Conservation (phyloP, 768 basidiomycete genomes). For the Leccinellum albellum region DNA sequence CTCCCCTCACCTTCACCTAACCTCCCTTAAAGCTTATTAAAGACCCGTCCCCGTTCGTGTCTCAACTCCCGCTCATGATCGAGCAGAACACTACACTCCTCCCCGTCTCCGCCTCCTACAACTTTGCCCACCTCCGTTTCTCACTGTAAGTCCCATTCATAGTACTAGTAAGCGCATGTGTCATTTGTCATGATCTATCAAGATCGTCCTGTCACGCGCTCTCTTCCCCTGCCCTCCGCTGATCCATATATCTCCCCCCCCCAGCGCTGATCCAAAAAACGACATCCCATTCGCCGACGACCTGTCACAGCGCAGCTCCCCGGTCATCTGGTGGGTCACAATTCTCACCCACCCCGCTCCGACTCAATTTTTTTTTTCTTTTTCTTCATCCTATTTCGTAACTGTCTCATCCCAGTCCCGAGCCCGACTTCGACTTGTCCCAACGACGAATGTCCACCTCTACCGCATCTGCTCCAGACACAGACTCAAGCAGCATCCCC, state of each 20-base stretch:
- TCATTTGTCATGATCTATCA: slow-evolving; percentile 31
- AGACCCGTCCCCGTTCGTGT: neutral
- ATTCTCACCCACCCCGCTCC: slow-evolving; percentile 13
- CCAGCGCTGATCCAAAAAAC: slow-evolving; percentile 40
- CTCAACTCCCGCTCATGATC: slow-evolving; percentile 44
- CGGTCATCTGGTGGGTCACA: slow-evolving; percentile 43
- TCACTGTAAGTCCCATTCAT: slow-evolving; percentile 47
- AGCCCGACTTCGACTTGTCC: slow-evolving; percentile 51
- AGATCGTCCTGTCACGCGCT: slow-evolving; percentile 26
- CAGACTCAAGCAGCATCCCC: slow-evolving; percentile 51
- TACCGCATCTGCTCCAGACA: slow-evolving; percentile 63
- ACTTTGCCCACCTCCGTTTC: slow-evolving; percentile 61
- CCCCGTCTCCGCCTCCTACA: slow-evolving; percentile 50
- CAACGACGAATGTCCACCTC: slow-evolving; percentile 75
- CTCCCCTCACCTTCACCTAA: slow-evolving; percentile 1
- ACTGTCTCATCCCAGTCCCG: slow-evolving; percentile 31
- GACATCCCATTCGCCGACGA: slow-evolving; percentile 42
- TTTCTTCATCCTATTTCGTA: slow-evolving; percentile 9
- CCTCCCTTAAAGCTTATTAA: slow-evolving; percentile 18
- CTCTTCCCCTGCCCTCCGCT: slow-evolving; percentile 2
- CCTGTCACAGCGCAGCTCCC: slow-evolving; percentile 45
- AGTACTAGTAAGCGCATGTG: slow-evolving; percentile 23
- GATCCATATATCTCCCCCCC: slow-evolving; percentile 6
- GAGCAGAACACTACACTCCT: slow-evolving; percentile 42
- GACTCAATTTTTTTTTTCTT: slow-evolving; percentile 16